Evolutionary conservation across 2,329 filamentous ascomycete species (phyloP).

Genomic region (Ophiocordyceps sinensis): DNA sequence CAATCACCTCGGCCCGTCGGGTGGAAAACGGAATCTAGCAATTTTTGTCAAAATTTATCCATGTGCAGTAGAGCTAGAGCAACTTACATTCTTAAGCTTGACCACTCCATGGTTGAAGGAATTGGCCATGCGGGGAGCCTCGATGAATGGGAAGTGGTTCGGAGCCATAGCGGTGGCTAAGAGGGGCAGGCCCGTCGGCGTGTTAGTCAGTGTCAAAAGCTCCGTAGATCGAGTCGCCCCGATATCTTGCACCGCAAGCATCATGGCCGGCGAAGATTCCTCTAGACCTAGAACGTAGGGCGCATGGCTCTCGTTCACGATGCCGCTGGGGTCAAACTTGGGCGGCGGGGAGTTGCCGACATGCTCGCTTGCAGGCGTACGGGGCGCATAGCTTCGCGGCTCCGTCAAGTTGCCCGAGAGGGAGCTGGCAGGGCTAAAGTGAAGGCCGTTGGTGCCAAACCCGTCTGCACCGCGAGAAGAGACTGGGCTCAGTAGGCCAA

Average conservation of each 20-base stretch:
- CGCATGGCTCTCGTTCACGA: neutral
- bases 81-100: slow-evolving; percentile 34
- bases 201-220: slow-evolving; percentile 22
- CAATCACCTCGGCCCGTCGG: slow-evolving; percentile 38
- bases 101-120: slow-evolving; percentile 27
- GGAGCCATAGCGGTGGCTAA: slow-evolving; percentile 20
- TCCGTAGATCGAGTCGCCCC: slow-evolving; percentile 16
- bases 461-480: slow-evolving; percentile 2
- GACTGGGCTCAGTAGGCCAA: slow-evolving; percentile 1
- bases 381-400: slow-evolving; percentile 26
- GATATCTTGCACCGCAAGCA: neutral
- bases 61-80: neutral
- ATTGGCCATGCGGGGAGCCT: slow-evolving; percentile 17
- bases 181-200: slow-evolving; percentile 18
- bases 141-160: slow-evolving; percentile 31
- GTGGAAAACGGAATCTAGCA: slow-evolving; percentile 40
- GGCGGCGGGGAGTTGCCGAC: slow-evolving; percentile 18
- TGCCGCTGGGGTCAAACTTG: slow-evolving; percentile 16
- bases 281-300: neutral
- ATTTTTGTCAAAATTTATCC: neutral
- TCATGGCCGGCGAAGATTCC: neutral
- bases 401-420: slow-evolving; percentile 17
- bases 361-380: slow-evolving; percentile 12
- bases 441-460: neutral
- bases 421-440: slow-evolving; percentile 4